Percentiles rank a stretch among this genome's conserved stretches.
Conservation (phyloP, 768 basidiomycete genomes). For the Tricholoma matsutake region DNA sequence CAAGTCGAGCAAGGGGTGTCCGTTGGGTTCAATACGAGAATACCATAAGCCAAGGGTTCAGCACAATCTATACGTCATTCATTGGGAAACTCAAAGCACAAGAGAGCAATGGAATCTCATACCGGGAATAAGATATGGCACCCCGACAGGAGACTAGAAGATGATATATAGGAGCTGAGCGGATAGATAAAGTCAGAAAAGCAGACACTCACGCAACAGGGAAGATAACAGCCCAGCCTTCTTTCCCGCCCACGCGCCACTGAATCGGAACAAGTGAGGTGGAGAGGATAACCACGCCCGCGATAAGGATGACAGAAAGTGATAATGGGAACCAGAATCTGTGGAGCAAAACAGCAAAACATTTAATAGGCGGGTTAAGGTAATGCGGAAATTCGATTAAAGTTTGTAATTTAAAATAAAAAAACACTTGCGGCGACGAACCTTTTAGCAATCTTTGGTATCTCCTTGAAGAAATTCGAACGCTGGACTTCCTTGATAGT, state of each 20-base stretch:
- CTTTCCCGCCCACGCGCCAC: slow-evolving; percentile 54
- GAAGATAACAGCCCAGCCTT: slow-evolving; percentile 69
- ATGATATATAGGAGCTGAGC: slow-evolving; percentile 27
- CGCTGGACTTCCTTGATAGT: slow-evolving; percentile 79
- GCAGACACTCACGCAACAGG: slow-evolving; percentile 51
- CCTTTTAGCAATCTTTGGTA: slow-evolving; percentile 76
- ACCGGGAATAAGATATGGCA: slow-evolving; percentile 75
- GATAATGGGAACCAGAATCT: slow-evolving; percentile 58
- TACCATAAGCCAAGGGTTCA: slow-evolving; percentile 57
- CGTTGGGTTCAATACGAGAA: slow-evolving; percentile 50
- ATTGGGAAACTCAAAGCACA: slow-evolving; percentile 5
- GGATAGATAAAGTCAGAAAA: slow-evolving; percentile 3
- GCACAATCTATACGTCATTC: slow-evolving; percentile 32
- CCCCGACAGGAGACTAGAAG: slow-evolving; percentile 56
- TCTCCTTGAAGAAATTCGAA: slow-evolving; percentile 89
- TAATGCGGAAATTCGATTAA: background rate
- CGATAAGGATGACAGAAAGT: slow-evolving; percentile 52
- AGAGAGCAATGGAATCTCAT: slow-evolving; percentile 18
- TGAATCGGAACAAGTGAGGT: slow-evolving; percentile 46
- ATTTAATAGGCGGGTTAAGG: slow-evolving; percentile 29
- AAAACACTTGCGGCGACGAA: slow-evolving; percentile 36
- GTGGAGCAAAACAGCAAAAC: slow-evolving; percentile 29
- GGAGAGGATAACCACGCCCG: slow-evolving; percentile 52
- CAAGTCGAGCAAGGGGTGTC: background rate
- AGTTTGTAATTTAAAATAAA: too few species aligned